These are phyloP conservation scores for Carallia pectinifolia DNA, from an alignment of 345 rosid genomes.

Conservation along the genomic window DNA sequence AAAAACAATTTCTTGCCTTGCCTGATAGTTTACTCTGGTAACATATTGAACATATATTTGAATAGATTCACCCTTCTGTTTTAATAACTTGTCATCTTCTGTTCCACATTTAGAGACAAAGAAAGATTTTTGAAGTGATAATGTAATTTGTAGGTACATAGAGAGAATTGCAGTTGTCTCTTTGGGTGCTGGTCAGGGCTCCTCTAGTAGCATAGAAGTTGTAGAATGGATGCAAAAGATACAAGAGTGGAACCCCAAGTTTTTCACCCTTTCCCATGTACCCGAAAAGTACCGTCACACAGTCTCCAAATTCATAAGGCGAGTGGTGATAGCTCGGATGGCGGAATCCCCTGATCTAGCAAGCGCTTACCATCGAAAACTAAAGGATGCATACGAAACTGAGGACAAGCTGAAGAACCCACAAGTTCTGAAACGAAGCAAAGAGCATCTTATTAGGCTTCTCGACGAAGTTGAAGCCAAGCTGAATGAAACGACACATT, in stretches of 20 bases:
- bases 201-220: constrained; percentile 45
- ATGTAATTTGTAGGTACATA: constrained; percentile 51
- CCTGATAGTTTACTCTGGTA: background rate
- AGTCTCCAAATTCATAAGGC: constrained; percentile 70
- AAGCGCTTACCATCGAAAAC: constrained; percentile 74
- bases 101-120: background rate
- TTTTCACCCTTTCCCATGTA: constrained; percentile 64
- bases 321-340: constrained; percentile 45
- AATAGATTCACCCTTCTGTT: background rate
- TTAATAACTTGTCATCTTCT: background rate
- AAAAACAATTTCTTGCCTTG: constrained; percentile 6
- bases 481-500: constrained; percentile 45
- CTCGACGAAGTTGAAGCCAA: constrained; percentile 66
- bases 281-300: constrained; percentile 41
- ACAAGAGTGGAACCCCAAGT: constrained; percentile 68
- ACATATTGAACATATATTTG: background rate
- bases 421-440: constrained; percentile 45
- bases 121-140: constrained; percentile 7
- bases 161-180: constrained; percentile 78
- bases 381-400: constrained; percentile 62
- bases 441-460: constrained; percentile 55
- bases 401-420: constrained; percentile 67
- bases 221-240: constrained; percentile 69
- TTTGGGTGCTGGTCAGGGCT: constrained; percentile 30
- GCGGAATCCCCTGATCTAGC: constrained; percentile 73